Conservation (phyloP, 2,329 filamentous ascomycete genomes). For the Colletotrichum noveboracense region DNA sequence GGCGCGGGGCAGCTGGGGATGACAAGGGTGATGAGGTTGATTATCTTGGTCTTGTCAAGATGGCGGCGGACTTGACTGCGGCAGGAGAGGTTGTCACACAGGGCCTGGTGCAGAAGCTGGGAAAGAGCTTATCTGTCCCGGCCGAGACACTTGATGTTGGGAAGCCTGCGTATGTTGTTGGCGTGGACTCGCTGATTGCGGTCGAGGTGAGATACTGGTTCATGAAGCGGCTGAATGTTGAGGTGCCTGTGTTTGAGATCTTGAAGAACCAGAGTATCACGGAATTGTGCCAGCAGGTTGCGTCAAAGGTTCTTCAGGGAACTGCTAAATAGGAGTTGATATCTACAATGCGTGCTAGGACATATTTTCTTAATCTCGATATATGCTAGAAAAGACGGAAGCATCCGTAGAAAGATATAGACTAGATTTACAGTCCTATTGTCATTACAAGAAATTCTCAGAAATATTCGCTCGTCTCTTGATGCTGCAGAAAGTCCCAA, state of each 20-base stretch:
- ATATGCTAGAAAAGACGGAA: background rate
- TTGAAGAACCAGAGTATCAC: background rate
- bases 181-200: background rate
- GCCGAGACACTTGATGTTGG: background rate
- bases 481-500: background rate
- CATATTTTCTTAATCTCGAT: background rate
- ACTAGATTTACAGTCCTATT: no score
- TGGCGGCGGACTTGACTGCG: background rate
- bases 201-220: slow-evolving; percentile 5
- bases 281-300: background rate
- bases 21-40: background rate
- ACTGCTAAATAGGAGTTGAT: background rate
- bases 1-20: background rate
- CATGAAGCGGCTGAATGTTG: background rate
- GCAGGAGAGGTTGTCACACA: background rate
- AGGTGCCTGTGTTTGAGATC: background rate
- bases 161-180: background rate
- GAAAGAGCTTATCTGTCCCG: background rate
- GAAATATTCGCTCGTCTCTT: background rate
- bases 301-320: background rate
- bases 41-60: background rate
- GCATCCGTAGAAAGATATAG: background rate
- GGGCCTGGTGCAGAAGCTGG: background rate
- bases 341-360: background rate
- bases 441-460: accelerated